Conservation (phyloP, 2,329 filamentous ascomycete species). For the Cladosporium sp. region DNA sequence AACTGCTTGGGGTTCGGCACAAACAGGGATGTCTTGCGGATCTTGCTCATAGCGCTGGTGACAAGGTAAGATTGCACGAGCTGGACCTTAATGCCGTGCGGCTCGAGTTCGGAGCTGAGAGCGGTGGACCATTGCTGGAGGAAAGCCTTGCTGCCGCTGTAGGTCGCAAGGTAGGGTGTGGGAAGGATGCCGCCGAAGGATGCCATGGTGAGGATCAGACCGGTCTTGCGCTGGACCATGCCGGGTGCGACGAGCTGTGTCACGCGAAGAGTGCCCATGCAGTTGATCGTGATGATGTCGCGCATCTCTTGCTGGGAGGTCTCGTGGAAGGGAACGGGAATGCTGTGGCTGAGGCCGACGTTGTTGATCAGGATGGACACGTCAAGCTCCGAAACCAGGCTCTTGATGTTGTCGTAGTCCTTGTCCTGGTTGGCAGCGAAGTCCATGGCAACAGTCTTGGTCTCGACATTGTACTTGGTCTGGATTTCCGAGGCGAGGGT, state of each 20-base stretch:
- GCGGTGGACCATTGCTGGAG: constrained; percentile 92
- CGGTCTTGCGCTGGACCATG: constrained; percentile 77
- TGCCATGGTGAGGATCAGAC: constrained; percentile 93
- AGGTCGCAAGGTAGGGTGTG: constrained; percentile 87
- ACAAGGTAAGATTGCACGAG: constrained; percentile 89
- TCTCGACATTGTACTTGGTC: constrained; percentile 64
- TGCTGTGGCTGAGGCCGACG: constrained; percentile 88
- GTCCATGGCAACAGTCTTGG: constrained; percentile 85
- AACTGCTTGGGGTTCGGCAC: constrained; percentile 81
- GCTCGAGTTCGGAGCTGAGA: constrained; percentile 74
- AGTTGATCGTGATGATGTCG: constrained; percentile 94
- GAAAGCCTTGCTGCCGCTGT: constrained; percentile 97
- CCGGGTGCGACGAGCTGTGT: constrained; percentile 80
- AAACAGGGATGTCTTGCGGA: constrained; percentile 69
- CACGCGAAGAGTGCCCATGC: constrained; percentile 79
- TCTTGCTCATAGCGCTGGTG: constrained; percentile 95
- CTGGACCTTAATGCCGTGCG: constrained; percentile 80
- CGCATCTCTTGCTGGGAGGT: constrained; percentile 75
- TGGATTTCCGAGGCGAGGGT: constrained; percentile 70
- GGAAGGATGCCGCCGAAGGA: constrained; percentile 92
- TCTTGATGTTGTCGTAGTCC: constrained; percentile 72
- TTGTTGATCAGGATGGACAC: constrained; percentile 92
- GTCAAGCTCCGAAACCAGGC: constrained; percentile 61
- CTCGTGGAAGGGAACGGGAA: constrained; percentile 81
- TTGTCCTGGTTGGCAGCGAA: constrained; percentile 72